A percentile compares a stretch with the other conserved stretches of the same genome.
Conservation (phyloP, 2,329 filamentous ascomycete species). For the Didymellaceae sp. region DNA sequence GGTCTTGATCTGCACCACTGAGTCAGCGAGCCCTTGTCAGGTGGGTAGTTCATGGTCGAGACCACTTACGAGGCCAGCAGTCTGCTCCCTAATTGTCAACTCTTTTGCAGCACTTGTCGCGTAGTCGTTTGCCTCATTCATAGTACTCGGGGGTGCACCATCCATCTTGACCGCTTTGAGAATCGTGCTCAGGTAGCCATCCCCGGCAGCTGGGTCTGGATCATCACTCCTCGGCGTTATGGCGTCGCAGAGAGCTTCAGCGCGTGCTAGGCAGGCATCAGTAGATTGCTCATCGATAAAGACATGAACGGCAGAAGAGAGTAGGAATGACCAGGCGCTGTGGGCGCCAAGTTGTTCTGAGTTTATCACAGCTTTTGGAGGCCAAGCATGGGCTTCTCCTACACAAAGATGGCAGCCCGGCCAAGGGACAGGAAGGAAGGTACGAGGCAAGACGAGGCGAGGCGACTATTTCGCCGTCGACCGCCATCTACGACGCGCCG, state of each 20-base stretch:
- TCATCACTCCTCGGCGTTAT: constrained; percentile 55
- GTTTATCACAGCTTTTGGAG: not conserved
- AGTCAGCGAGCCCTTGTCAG: not conserved
- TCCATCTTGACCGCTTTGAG: constrained; percentile 60
- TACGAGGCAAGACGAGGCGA: not conserved
- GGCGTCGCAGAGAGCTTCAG: constrained; percentile 49
- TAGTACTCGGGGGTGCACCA: constrained; percentile 46
- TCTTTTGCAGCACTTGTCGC: constrained; percentile 63
- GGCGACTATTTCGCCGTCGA: not conserved
- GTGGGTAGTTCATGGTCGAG: not conserved
- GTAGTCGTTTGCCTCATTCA: constrained; percentile 54
- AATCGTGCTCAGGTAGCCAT: constrained; percentile 59
- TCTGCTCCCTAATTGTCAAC: constrained; percentile 65
- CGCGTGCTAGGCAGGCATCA: constrained; percentile 40
- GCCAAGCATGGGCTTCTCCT: not conserved
- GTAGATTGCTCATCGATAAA: not conserved
- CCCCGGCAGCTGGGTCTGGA: constrained; percentile 29
- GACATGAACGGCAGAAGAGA: not conserved
- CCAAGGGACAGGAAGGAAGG: not conserved
- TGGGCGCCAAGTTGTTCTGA: not conserved
- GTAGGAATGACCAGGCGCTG: not conserved
- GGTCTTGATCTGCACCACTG: constrained; percentile 57
- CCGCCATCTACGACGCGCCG: too few species aligned
- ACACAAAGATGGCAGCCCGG: not conserved
- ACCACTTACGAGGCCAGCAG: constrained; percentile 60